These are phyloP conservation scores for Chenopodium formosanum DNA, from an alignment of 148 eudicot species.

Conservation along the genomic window DNA sequence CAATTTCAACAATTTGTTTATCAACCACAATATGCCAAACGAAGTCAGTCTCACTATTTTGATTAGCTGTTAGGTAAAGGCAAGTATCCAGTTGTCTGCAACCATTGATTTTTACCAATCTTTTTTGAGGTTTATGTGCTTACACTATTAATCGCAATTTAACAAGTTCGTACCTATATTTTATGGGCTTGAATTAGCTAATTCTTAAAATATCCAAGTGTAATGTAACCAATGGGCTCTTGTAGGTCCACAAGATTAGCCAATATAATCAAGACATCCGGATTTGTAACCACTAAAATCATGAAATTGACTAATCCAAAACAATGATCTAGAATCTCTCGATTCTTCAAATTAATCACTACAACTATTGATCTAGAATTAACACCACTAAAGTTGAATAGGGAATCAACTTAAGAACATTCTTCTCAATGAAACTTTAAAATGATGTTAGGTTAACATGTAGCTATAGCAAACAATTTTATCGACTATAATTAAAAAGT, in stretches of 20 bases:
- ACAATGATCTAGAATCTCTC: neutral
- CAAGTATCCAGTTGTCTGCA: slow-evolving; percentile 21
- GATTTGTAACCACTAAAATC: neutral
- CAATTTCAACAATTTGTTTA: neutral
- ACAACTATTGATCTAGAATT: neutral
- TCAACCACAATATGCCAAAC: slow-evolving; percentile 3
- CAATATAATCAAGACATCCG: neutral
- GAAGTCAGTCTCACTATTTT: neutral
- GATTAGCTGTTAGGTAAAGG: slow-evolving; percentile 10
- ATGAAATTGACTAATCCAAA: neutral
- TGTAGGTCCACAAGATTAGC: slow-evolving; percentile 4
- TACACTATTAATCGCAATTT: neutral
- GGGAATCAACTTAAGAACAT: neutral
- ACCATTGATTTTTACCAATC: neutral
- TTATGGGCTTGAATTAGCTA: neutral
- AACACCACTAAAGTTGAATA: neutral
- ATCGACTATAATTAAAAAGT: too few relatives aligned
- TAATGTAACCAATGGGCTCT: neutral
- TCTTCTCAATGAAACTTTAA: neutral
- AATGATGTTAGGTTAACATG: neutral
- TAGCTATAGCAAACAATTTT: too few relatives aligned
- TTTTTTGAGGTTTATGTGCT: slow-evolving; percentile 6
- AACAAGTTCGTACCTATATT: neutral
- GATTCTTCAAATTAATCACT: neutral
- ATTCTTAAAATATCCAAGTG: neutral